Evolutionary conservation across 1,139 yeast species (phyloP), one percentile per base, ranked within the genome.

Genomic region (Kurtzmaniella quercitrusa): DNA sequence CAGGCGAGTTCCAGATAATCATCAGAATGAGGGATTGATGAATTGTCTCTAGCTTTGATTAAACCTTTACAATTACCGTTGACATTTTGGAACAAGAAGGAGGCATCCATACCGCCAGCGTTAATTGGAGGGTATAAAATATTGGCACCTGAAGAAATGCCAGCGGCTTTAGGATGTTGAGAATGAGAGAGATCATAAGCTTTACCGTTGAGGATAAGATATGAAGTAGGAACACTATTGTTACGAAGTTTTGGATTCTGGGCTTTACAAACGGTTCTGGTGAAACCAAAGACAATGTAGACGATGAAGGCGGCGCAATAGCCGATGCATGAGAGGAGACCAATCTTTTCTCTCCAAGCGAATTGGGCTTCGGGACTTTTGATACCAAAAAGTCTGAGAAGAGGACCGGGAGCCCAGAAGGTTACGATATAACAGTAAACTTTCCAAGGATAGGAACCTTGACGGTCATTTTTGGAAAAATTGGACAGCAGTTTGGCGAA

Each of bases 281-380:
- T 88, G 65, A 93, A 91, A 2, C 98, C 98, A 65, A 91, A 91
- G 2, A 96, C 89, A 50, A 91, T 70, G 59, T 75, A 93, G 1
- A 95, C 96, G 39, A 91, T 87, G 50, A 86, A 66, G 0, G 89
- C 80, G 41, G 94, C 97, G 46, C 86, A 67, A 53, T 78, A 79
- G 25, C 85, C 54, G 55, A 93, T 89, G 48, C 90, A 74, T 2
- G 94, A 75, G 43, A 93, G 73, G 44, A 93, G 73, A 1, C 88
- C 98, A 39, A 91, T 85, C 60, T 93, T 93, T 61, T 93, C 98
- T 60, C 98, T 77, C 98, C 98, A 93, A 0, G 98, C 98, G 71
- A 82, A 80, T 61, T 89, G 97, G 50, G 96, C 79, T 42, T 82
- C 90, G 54, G 81, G 80, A 25, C 87, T 82, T 37, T 77, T 77